phyloP scores from a whole-genome alignment of 495 filamentous ascomycete genomes.

The Neurospora sp. region DNA sequence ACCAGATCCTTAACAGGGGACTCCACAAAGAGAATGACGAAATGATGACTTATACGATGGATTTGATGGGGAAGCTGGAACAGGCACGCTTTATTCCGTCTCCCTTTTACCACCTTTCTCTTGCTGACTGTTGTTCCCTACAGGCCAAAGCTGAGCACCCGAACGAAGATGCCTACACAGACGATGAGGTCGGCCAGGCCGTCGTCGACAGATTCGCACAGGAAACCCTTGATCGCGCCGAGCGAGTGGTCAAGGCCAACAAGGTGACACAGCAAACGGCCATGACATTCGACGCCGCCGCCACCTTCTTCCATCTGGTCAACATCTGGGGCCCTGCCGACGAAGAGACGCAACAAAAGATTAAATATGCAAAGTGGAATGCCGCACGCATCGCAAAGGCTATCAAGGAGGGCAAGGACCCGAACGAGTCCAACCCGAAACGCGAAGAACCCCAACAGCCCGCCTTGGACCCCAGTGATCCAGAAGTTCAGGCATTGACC shows the following conservation, averaged over 20 bases:
- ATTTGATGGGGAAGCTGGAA: conserved; percentile 87
- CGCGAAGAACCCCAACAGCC: conserved; percentile 36
- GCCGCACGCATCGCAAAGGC: conserved; percentile 84
- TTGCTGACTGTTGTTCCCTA: neutral
- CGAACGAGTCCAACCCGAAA: conserved; percentile 79
- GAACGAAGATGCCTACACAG: conserved; percentile 55
- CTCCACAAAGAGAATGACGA: conserved; percentile 72
- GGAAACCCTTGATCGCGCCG: conserved; percentile 76
- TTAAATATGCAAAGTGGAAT: conserved; percentile 95
- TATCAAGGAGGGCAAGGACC: conserved; percentile 82
- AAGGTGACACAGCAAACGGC: conserved; percentile 89
- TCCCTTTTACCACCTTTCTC: neutral
- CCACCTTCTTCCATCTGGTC: conserved; percentile 80
- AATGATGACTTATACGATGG: conserved; percentile 64
- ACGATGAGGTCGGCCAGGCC: conserved; percentile 76
- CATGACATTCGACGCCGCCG: conserved; percentile 84
- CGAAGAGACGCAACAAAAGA: conserved; percentile 69
- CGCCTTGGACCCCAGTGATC: conserved; percentile 46
- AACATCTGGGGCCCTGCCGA: conserved; percentile 74
- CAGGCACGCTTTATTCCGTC: conserved; percentile 37
- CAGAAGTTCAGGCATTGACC: conserved; percentile 49
- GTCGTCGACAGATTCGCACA: conserved; percentile 91
- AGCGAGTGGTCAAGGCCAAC: conserved; percentile 69
- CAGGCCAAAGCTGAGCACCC: conserved; percentile 55
- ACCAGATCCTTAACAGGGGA: conserved; percentile 72